Percentiles rank a stretch among this genome's conserved stretches.
Conservation (phyloP, 805 yeast species). For the Yarrowia osloensis region DNA sequence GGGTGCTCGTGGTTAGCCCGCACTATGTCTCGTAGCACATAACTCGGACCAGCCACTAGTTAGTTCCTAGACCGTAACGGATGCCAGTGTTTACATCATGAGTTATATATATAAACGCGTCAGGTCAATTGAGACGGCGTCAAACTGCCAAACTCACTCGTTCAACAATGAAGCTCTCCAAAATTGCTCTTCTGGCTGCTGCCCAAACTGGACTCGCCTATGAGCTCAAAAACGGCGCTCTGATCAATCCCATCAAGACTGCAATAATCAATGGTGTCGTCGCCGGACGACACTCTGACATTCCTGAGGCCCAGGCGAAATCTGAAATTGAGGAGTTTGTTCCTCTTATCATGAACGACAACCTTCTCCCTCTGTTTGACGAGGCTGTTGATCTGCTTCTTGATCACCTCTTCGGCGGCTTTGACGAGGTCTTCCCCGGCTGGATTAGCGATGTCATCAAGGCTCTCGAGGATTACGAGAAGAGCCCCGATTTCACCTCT, state of each 20-base stretch:
- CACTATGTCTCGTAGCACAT: background rate
- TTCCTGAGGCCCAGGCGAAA: background rate
- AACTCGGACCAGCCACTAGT: background rate
- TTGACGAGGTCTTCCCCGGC: background rate
- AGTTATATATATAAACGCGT: background rate
- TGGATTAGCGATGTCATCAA: background rate
- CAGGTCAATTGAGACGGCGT: no score
- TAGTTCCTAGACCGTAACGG: background rate
- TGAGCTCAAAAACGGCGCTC: background rate
- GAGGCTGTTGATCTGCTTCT: background rate
- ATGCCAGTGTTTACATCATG: background rate
- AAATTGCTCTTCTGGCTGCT: background rate
- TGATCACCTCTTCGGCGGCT: background rate
- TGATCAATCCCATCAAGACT: background rate
- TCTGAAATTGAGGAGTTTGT: background rate
- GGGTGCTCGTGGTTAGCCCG: background rate
- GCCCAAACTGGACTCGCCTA: background rate
- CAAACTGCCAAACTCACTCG: background rate
- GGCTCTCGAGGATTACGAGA: background rate
- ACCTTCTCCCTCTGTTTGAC: background rate
- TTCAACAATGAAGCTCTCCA: background rate
- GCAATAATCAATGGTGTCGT: background rate
- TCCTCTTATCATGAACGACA: background rate
- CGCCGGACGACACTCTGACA: background rate
- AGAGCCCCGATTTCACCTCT: background rate